Evolutionary conservation across 805 yeast species (phyloP), one percentile per base, ranked within the genome.

Genomic region (Wickerhamomyces queroliae): DNA sequence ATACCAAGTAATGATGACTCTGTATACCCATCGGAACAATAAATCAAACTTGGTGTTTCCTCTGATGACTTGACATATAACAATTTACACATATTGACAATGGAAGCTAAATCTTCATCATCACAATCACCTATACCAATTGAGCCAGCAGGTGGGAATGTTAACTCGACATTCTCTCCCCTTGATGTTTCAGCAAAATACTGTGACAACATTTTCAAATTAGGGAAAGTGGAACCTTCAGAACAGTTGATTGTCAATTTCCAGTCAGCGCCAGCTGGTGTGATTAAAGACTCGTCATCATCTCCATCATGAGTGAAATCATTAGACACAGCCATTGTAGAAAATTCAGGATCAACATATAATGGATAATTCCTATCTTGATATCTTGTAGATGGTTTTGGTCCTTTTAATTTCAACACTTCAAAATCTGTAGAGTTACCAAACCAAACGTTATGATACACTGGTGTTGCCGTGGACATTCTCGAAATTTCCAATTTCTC

Each of bases 1-100:
- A 87, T 63, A 1, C 78, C 74, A 29, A 90, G 60, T n/a, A 91
- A 68, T 5, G 95, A 78, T 37, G 90, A 83, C 55, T 89, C 96
- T 0, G 96, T 87, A 59, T 90, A 91, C 0, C 98, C 98, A 61
- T 91, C 96, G 2, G 85, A 75, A 53, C 96, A 88, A 55, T 78
- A 82, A 9, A 90, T 64, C 43, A 90, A 67, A 0, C 78, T 64
- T 3, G 66, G 59, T 3, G 46, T 45, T 16, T 54, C 45, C 33
- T 42, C 34, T 2, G 58, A 43, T 11, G 62, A 63, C 25, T 59
- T 64, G 28, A 68, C 61, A 43, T 78, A 79, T 15, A 89, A 62
- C 29, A 83, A 62, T 56, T 83, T 85, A 59, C 93, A 80, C 16
- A 83, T 64, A 46, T 81, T 81, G 38, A 86, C 67, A 25, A 89